Evolutionary conservation across 2,329 filamentous ascomycete genomes (phyloP).

Genomic region (Aspergillus sp.): DNA sequence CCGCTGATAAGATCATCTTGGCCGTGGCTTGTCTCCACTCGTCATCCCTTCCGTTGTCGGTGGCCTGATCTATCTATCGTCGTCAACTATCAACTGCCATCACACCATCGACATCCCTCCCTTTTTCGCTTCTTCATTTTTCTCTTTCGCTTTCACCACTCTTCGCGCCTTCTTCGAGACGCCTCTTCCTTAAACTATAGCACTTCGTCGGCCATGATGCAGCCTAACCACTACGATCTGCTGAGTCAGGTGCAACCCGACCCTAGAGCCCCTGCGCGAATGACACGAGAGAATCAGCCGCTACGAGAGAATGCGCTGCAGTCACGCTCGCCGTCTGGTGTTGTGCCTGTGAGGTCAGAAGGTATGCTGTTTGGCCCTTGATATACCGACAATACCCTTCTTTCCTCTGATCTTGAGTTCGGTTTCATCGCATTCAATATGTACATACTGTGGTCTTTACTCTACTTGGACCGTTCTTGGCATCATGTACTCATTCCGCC

Average conservation of each 20-base stretch:
- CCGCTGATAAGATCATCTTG: background rate
- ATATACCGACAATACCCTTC: background rate
- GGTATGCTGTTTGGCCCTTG: constrained; percentile 24
- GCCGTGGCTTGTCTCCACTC: background rate
- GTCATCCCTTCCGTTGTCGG: background rate
- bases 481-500: constrained; percentile 38
- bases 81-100: too few species aligned
- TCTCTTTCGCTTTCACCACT: background rate
- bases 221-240: constrained; percentile 33
- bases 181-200: background rate
- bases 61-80: background rate
- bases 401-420: constrained; percentile 4
- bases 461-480: background rate
- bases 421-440: constrained; percentile 6
- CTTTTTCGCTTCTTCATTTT: too few species aligned
- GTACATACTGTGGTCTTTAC: constrained; percentile 5
- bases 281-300: constrained; percentile 28
- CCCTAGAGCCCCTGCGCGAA: constrained; percentile 20
- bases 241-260: constrained; percentile 29
- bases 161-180: background rate
- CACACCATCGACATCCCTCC: too few species aligned
- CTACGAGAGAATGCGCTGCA: constrained; percentile 23
- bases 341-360: constrained; percentile 34
- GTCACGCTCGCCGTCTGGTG: constrained; percentile 29
- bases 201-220: constrained; percentile 20